Base-by-base conservation (phyloP, 2,329 filamentous ascomycete genomes). In the Hypoxylon sp. region DNA sequence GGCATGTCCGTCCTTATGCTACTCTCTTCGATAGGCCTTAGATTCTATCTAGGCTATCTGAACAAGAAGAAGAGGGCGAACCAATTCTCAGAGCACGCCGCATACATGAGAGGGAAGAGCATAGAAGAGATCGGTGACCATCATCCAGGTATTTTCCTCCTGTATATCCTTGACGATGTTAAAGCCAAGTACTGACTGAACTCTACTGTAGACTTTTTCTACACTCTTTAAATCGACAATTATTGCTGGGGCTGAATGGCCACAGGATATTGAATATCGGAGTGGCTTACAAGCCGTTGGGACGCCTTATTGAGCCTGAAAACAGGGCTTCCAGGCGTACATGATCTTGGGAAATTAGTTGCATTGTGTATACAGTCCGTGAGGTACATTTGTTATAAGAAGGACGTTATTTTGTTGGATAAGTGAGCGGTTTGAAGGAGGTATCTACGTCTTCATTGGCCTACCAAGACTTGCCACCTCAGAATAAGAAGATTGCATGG, bases 101-200 rank as follows among this genome's bases (percentile, higher is more conserved):
- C 51, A 2, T 50, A 59, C 8, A 30, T 63, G 49, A 58, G 67
- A 26, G 48, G 54, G n/a, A 60, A 70, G 60, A 70, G 65, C 30
- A 58, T 71, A 4, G 67, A 71, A 30, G 64, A 71, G 14, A 33
- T 71, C 24, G 69, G 69, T 30, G 69, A 71, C 18, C 61, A 68
- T 11, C 69, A 71, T 36, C 69, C 69, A 14, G 67, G 69, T 71
- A 69, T 1, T 59, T 58, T 51, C 8, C 24, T 9, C 20, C 36
- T 14, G 30, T 20, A 1, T 9, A 36, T 28, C 5, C 38, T 4
- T 4, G 22, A 24, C 14, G 26, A 18, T 11, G 8, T 18, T 8
- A 2, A 40, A 20, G 3, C 38, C 26, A 8, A 5, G 18, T 44
- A n/a, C 57, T 61, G 18, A 59, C 53, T 53, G 14, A 24, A 12